phyloP scores from a whole-genome alignment of 257 asterid species.

The Solanum tarijense region DNA sequence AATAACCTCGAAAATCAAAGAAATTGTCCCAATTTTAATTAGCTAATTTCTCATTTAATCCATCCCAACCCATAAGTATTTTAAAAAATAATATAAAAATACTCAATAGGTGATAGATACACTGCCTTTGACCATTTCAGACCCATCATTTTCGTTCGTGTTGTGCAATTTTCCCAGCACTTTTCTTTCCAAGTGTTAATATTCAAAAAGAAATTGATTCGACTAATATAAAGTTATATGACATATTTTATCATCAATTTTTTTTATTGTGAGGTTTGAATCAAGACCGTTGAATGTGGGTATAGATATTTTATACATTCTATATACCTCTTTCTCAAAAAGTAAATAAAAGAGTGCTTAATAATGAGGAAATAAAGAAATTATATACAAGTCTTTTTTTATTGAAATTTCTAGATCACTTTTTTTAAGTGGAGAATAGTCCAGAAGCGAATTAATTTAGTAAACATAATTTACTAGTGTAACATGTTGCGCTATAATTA shows the following conservation, averaged over 20 bases:
- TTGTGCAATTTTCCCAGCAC: background rate
- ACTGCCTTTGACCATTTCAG: background rate
- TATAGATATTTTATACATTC: background rate
- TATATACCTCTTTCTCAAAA: background rate
- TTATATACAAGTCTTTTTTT: too few species aligned
- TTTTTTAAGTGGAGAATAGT: background rate
- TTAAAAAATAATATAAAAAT: too few species aligned
- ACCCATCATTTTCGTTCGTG: background rate
- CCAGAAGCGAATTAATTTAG: background rate
- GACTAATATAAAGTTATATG: background rate
- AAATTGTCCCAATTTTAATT: too few species aligned
- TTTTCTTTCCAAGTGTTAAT: background rate
- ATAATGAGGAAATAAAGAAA: background rate
- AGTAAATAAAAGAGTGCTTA: background rate
- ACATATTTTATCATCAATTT: background rate
- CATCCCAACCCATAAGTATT: background rate
- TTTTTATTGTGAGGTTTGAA: background rate
- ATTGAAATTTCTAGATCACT: too few species aligned
- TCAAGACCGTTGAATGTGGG: background rate
- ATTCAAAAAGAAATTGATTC: background rate
- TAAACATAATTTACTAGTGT: too few species aligned
- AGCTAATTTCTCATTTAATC: background rate
- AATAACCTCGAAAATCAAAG: background rate
- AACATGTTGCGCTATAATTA: background rate
- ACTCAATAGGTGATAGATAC: too few species aligned